Percentiles rank a stretch among this genome's conserved stretches.
Evolutionary conservation across 179 eudicot species (phyloP).

Genomic region (Corrigiola litoralis): DNA sequence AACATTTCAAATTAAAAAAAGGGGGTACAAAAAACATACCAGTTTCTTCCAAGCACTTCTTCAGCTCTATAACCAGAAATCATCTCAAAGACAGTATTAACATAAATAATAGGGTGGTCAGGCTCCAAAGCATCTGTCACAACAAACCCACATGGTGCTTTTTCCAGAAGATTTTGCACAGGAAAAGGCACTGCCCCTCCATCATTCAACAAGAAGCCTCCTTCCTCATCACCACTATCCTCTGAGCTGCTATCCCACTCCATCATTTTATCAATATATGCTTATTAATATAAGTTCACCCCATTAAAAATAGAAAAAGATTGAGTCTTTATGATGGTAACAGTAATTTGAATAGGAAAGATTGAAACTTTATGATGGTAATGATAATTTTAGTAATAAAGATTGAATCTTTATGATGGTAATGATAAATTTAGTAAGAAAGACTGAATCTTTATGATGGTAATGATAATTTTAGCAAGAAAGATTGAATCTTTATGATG

Average conservation of each 20-base stretch:
- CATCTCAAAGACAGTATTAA: conserved; percentile 87
- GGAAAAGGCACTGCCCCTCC: conserved; percentile 65
- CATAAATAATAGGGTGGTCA: conserved; percentile 82
- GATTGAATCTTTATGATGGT: too few relatives aligned
- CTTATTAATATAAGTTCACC: conserved; percentile 3
- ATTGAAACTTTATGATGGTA: too few relatives aligned
- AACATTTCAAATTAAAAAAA: too few relatives aligned
- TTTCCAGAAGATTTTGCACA: conserved; percentile 49
- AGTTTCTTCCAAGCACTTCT: conserved; percentile 85
- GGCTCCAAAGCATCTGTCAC: conserved; percentile 88
- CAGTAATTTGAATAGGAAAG: too few relatives aligned
- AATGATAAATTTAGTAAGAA: too few relatives aligned
- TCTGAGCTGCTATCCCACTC: conserved; percentile 94
- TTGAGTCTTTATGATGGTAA: too few relatives aligned
- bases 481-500: too few relatives aligned
- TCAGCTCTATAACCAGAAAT: conserved; percentile 84
- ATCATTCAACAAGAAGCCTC: conserved; percentile 54
- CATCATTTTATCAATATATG: conserved; percentile 35
- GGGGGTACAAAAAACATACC: conserved; percentile 30
- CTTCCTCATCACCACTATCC: conserved; percentile 62
- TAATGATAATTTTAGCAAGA: too few relatives aligned
- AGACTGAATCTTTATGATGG: too few relatives aligned
- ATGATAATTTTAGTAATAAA: too few relatives aligned
- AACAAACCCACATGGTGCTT: conserved; percentile 80
- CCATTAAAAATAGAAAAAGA: conserved; percentile 10